Evolutionary conservation across 2,329 filamentous ascomycete species (phyloP).

Genomic region (Monosporascus sp.): DNA sequence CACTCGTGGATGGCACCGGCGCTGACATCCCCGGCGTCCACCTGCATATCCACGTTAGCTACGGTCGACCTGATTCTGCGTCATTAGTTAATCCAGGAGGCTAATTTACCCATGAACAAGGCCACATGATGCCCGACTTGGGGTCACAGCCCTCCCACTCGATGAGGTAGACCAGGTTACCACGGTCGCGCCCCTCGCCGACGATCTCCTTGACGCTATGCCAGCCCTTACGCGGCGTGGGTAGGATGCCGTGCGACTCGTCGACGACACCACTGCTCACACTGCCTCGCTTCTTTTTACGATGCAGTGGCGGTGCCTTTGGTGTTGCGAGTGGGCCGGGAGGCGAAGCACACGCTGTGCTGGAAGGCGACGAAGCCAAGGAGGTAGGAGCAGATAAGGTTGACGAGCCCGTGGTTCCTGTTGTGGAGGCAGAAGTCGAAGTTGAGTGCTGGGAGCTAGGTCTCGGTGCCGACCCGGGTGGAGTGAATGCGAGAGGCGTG

Average conservation of each 20-base stretch:
- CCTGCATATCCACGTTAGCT: slow-evolving; percentile 7
- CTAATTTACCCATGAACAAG: slow-evolving; percentile 21
- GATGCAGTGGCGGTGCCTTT: not conserved
- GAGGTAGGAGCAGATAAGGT: not conserved
- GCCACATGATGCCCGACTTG: slow-evolving; percentile 18
- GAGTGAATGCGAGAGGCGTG: no score
- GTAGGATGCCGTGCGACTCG: not conserved
- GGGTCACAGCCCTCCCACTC: slow-evolving; percentile 24
- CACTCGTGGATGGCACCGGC: slow-evolving; percentile 8
- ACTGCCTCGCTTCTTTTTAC: not conserved
- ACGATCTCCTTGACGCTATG: slow-evolving; percentile 17
- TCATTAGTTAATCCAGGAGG: not conserved
- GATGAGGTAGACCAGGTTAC: slow-evolving; percentile 16
- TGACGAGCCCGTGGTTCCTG: not conserved
- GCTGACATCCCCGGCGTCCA: slow-evolving; percentile 10
- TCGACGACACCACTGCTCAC: not conserved
- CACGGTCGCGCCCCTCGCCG: slow-evolving; percentile 8
- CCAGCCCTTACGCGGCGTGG: slow-evolving; percentile 14
- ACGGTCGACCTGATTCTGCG: no score
- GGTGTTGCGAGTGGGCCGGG: not conserved
- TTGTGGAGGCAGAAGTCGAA: not conserved
- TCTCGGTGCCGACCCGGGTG: not conserved
- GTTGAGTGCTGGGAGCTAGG: not conserved
- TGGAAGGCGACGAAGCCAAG: not conserved
- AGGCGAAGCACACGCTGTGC: not conserved